phyloP scores from a whole-genome alignment of 2,329 filamentous ascomycete species.

The Septoria petroselini region DNA sequence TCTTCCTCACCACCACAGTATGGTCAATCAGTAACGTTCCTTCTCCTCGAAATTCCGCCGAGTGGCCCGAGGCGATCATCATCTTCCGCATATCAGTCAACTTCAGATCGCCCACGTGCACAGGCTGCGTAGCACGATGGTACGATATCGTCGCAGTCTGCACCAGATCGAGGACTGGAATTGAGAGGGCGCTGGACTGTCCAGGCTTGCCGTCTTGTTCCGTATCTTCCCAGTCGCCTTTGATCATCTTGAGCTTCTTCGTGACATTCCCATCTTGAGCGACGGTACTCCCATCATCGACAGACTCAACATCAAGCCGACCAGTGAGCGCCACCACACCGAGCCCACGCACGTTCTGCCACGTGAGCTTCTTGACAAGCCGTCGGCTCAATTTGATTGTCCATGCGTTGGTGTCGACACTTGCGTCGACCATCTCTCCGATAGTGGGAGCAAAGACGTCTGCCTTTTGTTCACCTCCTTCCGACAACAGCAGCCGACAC shows the following conservation, averaged over 20 bases:
- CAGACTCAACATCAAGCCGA: constrained; percentile 54
- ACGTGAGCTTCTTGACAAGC: constrained; percentile 81
- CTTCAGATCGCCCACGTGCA: constrained; percentile 90
- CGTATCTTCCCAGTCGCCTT: constrained; percentile 36
- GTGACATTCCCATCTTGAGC: constrained; percentile 44
- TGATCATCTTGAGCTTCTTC: constrained; percentile 51
- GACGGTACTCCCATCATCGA: constrained; percentile 39
- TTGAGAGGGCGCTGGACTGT: constrained; percentile 27
- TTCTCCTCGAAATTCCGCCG: constrained; percentile 88
- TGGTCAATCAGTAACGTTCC: constrained; percentile 88
- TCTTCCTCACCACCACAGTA: constrained; percentile 83
- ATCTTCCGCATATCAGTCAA: constrained; percentile 82
- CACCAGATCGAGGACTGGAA: constrained; percentile 59
- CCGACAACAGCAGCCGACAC: constrained; percentile 64
- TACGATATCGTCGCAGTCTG: constrained; percentile 60
- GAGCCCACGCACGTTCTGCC: constrained; percentile 88
- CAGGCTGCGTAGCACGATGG: constrained; percentile 65
- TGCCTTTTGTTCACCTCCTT: constrained; percentile 22
- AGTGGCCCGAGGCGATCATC: constrained; percentile 78
- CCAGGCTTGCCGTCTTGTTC: constrained; percentile 1
- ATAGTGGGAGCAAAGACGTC: constrained; percentile 73
- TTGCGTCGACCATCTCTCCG: constrained; percentile 77
- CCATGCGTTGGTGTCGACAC: constrained; percentile 97
- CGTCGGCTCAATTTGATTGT: constrained; percentile 82
- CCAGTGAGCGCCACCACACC: constrained; percentile 93